phyloP scores from a whole-genome alignment of 2,329 filamentous ascomycete genomes.

The Sarocladium strictum region DNA sequence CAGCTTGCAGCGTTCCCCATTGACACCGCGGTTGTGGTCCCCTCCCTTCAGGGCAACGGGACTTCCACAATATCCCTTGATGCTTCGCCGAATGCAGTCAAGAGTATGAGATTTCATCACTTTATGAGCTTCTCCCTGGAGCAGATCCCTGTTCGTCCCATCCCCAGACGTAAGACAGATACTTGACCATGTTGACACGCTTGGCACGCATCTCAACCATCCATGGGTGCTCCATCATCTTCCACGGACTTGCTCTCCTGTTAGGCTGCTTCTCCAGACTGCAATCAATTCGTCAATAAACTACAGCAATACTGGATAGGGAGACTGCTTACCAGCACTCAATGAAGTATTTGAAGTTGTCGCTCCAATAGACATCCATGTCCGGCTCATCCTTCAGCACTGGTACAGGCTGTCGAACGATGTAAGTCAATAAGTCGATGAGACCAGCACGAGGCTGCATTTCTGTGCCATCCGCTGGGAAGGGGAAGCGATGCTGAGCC shows the following conservation, averaged over 20 bases:
- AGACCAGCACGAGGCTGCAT: slow-evolving; percentile 89
- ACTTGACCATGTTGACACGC: slow-evolving; percentile 95
- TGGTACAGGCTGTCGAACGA: slow-evolving; percentile 90
- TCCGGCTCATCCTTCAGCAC: slow-evolving; percentile 93
- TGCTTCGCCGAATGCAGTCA: too few relatives aligned
- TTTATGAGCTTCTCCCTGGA: background rate
- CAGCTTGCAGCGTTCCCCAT: too few relatives aligned
- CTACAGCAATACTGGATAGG: too few relatives aligned
- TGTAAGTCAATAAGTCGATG: slow-evolving; percentile 95
- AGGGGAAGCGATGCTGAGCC: slow-evolving; percentile 97
- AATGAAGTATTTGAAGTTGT: slow-evolving; percentile 98
- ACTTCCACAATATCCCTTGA: too few relatives aligned
- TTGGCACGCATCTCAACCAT: slow-evolving; percentile 95
- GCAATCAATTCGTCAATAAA: too few relatives aligned
- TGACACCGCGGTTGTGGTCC: too few relatives aligned
- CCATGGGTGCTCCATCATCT: slow-evolving; percentile 98
- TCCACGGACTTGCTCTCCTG: slow-evolving; percentile 88
- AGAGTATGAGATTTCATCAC: too few relatives aligned
- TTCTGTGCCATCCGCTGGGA: slow-evolving; percentile 92
- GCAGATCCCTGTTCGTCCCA: slow-evolving; percentile 61
- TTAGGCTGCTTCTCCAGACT: slow-evolving; percentile 91
- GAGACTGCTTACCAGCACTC: slow-evolving; percentile 98
- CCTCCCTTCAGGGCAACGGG: too few relatives aligned
- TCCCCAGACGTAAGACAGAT: slow-evolving; percentile 92
- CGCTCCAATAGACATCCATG: slow-evolving; percentile 86